Evolutionary conservation across 176 grass and related monocot genomes (phyloP).

Genomic region (Avena sativa): DNA sequence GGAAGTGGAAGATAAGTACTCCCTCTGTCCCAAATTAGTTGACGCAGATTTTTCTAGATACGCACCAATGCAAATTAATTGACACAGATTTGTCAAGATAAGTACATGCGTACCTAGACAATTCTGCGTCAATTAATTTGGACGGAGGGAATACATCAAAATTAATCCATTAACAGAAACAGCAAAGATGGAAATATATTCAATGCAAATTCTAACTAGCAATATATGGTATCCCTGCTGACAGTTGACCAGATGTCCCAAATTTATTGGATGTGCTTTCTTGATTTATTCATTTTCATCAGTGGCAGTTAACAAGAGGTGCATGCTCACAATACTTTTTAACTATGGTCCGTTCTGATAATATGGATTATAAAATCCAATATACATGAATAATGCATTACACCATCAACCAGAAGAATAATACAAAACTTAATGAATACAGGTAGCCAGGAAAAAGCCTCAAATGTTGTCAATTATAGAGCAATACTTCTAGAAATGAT

Average conservation of each 20-base stretch:
- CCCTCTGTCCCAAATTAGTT: no score
- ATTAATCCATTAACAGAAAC: slow-evolving; percentile 14
- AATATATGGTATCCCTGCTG: slow-evolving; percentile 3
- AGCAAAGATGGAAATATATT: background rate
- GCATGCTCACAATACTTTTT: background rate
- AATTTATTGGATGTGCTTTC: background rate
- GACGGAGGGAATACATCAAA: background rate
- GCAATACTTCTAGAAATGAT: background rate
- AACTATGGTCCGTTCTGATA: background rate
- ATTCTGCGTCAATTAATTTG: no score
- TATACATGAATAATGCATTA: background rate
- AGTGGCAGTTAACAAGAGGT: background rate
- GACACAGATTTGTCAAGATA: no score
- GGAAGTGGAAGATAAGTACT: background rate
- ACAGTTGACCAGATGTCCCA: background rate
- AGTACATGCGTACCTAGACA: no score
- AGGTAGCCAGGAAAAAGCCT: background rate
- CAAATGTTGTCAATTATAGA: background rate
- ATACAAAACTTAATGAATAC: slow-evolving; percentile 6
- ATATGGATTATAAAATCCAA: background rate
- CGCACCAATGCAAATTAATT: no score
- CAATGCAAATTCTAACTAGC: background rate
- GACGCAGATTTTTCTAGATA: no score
- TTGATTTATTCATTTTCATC: slow-evolving; percentile 10
- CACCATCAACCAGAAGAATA: background rate